Base-by-base conservation (phyloP, 2,329 filamentous ascomycete species). In the Penicillium italicum region DNA sequence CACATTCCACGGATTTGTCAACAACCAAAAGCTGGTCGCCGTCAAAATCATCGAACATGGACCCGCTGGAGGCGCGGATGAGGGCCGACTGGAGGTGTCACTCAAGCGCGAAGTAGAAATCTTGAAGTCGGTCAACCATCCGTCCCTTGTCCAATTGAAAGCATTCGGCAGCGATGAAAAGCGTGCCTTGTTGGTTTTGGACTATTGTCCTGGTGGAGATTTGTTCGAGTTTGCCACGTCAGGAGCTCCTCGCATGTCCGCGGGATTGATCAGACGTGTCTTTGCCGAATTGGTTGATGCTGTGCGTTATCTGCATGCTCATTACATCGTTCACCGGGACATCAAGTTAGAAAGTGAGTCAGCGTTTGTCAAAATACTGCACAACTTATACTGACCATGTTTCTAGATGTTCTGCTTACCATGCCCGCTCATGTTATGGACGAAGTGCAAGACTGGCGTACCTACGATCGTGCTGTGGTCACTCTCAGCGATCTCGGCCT, bases 31-130 rank as follows among this genome's bases (percentile, higher is more conserved):
- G 50, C 79, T 99, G 14, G 94, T 97, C 3, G 94, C 94, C 1
- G 86, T 99, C 69, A 99, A 99, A 74, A 86, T 99, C 42, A 93
- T 95, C 69, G 91, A 97, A 72, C 91, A 96, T 74, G 94, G 93
- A 4, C 93, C 94, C 1, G 90, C 90, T 24, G 94, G 94, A 50
- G 93, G 93, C 43, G 93, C 92, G 4, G 94, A 94, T 46, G 91
- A 96, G 71, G 90, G 96, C 65, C 86, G 94, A 37, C 87, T 97
- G 59, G 93, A 97, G 74, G 90, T 94, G 75, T 95, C 91, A 54
- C 77, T 99, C 60, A 96, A 96, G 76, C 86, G 94, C 58, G 94
- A 99, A 77, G 83, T 99, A 38, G 93, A 97, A 66, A 95, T 99
- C 62, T 87, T 99, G 79, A 91, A 89, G 71, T 85, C 83, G 18